Percentiles rank a stretch among this genome's conserved stretches.
Conservation (phyloP, 306 rosid species). For the Rosa rugosa region DNA sequence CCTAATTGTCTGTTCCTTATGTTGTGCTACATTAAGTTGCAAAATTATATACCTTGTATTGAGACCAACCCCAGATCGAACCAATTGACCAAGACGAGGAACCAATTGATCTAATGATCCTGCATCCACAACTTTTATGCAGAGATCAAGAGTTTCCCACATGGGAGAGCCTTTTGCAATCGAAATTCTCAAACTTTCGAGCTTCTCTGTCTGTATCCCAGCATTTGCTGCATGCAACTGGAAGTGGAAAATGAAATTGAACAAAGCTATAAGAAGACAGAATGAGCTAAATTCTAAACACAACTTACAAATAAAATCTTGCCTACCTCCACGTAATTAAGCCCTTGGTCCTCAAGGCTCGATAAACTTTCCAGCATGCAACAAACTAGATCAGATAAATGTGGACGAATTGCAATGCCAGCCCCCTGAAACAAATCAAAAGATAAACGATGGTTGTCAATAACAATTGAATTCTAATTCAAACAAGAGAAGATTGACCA, state of each 20-base stretch:
- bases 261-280: conserved; percentile 16
- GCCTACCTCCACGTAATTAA: conserved; percentile 88
- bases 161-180: conserved; percentile 97
- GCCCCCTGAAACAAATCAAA: conserved; percentile 65
- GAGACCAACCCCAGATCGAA: conserved; percentile 94
- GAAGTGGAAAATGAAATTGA: conserved; percentile 27
- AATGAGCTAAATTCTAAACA: conserved; percentile 8
- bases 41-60: conserved; percentile 70
- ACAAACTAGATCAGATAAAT: conserved; percentile 85
- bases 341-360: conserved; percentile 93
- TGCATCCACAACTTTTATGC: conserved; percentile 83
- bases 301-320: conserved; percentile 27
- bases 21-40: not conserved
- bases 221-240: conserved; percentile 90
- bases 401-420: conserved; percentile 82
- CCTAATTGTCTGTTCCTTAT: not conserved
- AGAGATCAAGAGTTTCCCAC: conserved; percentile 97
- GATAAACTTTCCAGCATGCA: conserved; percentile 99
- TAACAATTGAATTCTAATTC: not conserved
- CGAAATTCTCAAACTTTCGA: conserved; percentile 87
- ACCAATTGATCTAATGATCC: conserved; percentile 68
- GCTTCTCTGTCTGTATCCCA: conserved; percentile 87
- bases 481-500: not conserved
- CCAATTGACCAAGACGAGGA: conserved; percentile 87
- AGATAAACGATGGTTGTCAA: not conserved